Conservation (phyloP, 371 early-diverging fungal species). For the Mucor velutinosus region DNA sequence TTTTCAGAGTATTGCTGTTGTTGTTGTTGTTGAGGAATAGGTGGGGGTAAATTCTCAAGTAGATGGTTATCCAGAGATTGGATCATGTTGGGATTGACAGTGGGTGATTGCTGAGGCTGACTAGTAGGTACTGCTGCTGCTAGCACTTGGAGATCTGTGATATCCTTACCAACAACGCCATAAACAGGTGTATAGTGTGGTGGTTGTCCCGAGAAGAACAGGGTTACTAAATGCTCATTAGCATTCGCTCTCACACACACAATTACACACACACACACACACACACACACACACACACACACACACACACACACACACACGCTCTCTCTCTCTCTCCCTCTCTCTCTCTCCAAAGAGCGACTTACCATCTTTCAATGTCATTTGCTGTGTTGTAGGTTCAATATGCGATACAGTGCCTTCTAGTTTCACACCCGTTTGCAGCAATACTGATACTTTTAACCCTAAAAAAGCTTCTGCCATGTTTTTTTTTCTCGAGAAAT, state of each 20-base stretch:
- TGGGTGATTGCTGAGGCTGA: not conserved
- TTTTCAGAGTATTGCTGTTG: not conserved
- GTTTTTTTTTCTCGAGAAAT: not conserved
- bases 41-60: constrained; percentile 18
- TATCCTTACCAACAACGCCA: constrained; percentile 46
- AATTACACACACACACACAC: too few relatives aligned
- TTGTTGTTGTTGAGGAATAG: not conserved
- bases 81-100: not conserved
- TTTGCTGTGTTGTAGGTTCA: constrained; percentile 50
- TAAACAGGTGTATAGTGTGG: constrained; percentile 42
- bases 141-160: constrained; percentile 56
- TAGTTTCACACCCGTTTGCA: constrained; percentile 50
- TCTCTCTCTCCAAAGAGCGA: not conserved
- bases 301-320: too few relatives aligned
- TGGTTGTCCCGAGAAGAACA: constrained; percentile 38
- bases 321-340: too few relatives aligned
- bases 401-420: constrained; percentile 58
- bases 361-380: constrained; percentile 61
- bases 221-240: constrained; percentile 20
- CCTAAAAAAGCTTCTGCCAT: constrained; percentile 68
- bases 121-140: constrained; percentile 23
- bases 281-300: too few relatives aligned
- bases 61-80: constrained; percentile 14
- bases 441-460: constrained; percentile 45
- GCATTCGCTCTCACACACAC: not conserved